Percentiles rank a stretch among this genome's conserved stretches.
Evolutionary conservation across 2,329 filamentous ascomycete species (phyloP).

Genomic region (Botryotinia globosa): DNA sequence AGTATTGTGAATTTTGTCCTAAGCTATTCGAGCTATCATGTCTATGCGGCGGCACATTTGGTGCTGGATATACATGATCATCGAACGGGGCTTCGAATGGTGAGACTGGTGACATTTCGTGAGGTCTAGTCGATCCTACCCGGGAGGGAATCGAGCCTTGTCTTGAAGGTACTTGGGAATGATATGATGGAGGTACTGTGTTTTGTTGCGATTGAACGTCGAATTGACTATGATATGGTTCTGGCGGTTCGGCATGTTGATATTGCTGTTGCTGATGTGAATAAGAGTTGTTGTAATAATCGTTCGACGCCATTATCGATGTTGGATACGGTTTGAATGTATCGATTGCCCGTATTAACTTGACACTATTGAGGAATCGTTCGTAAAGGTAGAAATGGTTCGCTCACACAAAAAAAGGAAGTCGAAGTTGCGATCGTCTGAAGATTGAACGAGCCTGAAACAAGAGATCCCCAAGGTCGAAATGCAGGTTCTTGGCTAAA

Average conservation of each 20-base stretch:
- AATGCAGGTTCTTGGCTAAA: slow-evolving; percentile 7
- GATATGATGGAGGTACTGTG: slow-evolving; percentile 30
- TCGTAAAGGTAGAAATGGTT: background rate
- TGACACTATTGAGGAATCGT: background rate
- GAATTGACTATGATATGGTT: slow-evolving; percentile 27
- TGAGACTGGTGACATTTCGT: slow-evolving; percentile 41
- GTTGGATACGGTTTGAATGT: background rate
- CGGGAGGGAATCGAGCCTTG: slow-evolving; percentile 20
- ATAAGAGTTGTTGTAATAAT: slow-evolving; percentile 36
- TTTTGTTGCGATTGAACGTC: slow-evolving; percentile 23
- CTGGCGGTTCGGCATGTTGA: slow-evolving; percentile 19
- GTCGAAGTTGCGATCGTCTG: slow-evolving; percentile 12
- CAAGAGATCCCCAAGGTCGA: slow-evolving; percentile 14
- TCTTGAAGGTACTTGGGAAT: slow-evolving; percentile 31
- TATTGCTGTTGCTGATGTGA: slow-evolving; percentile 24
- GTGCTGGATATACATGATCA: slow-evolving; percentile 61
- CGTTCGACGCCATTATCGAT: slow-evolving; percentile 34
- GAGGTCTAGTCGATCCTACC: slow-evolving; percentile 20
- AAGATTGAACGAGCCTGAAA: slow-evolving; percentile 16
- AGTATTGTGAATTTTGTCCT: slow-evolving; percentile 58
- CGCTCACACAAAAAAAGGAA: background rate
- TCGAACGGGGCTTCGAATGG: slow-evolving; percentile 67
- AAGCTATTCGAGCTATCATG: slow-evolving; percentile 39
- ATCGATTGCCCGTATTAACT: background rate
- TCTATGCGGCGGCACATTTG: slow-evolving; percentile 23